Evolutionary conservation across 2,329 filamentous ascomycete species (phyloP).

Genomic region (Talaromyces albobiverticillius): DNA sequence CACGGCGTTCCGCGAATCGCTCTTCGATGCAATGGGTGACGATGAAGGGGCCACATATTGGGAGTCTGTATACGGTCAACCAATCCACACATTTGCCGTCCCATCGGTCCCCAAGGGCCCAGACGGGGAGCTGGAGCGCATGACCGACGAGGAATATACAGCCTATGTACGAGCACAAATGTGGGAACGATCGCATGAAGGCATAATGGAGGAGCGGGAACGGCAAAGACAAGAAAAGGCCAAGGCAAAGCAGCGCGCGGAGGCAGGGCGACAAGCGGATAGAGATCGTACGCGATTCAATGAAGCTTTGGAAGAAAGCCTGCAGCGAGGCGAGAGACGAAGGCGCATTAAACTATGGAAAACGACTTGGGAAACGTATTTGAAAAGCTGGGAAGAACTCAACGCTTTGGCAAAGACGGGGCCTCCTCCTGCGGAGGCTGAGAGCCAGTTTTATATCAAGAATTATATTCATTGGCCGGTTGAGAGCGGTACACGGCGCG

Average conservation of each 20-base stretch:
- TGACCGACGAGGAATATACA: conserved; percentile 92
- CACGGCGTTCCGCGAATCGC: conserved; percentile 81
- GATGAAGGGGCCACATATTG: conserved; percentile 95
- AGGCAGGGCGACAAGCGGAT: conserved; percentile 25
- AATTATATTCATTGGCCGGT: conserved; percentile 70
- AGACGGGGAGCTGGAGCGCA: conserved; percentile 66
- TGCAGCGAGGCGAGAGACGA: conserved; percentile 65
- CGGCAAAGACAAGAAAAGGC: conserved; percentile 54
- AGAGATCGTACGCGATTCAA: conserved; percentile 47
- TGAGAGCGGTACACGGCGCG: conserved; percentile 54
- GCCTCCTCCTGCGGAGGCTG: conserved; percentile 9
- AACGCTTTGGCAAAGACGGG: conserved; percentile 21
- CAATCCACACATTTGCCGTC: conserved; percentile 74
- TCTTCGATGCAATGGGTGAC: conserved; percentile 95
- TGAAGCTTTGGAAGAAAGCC: conserved; percentile 65
- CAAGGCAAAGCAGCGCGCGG: conserved; percentile 43
- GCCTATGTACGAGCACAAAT: conserved; percentile 80
- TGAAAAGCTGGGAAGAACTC: conserved; percentile 59
- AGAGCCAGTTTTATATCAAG: conserved; percentile 26
- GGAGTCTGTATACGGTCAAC: conserved; percentile 95
- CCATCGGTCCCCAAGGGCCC: conserved; percentile 47
- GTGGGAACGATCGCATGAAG: conserved; percentile 93
- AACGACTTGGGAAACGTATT: conserved; percentile 65
- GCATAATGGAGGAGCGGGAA: conserved; percentile 73
- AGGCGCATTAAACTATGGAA: conserved; percentile 44